Conservation (phyloP, 176 grass and related monocot genomes). For the Oryza meridionalis region DNA sequence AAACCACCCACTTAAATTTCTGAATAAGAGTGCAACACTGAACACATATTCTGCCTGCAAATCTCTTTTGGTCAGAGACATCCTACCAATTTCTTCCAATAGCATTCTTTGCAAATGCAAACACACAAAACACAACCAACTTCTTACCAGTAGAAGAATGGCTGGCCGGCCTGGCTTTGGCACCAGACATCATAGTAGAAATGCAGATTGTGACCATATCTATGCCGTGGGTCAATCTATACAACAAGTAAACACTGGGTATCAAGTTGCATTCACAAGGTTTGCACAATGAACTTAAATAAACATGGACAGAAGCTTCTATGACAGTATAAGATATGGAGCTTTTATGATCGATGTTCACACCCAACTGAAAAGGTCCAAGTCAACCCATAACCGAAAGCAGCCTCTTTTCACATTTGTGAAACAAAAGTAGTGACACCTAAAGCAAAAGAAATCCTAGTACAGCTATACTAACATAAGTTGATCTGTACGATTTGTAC, state of each 20-base stretch:
- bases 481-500: constrained; percentile 46
- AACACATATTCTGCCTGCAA: not conserved
- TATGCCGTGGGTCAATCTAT: constrained; percentile 90
- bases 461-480: not conserved
- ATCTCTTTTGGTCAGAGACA: not conserved
- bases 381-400: constrained; percentile 32
- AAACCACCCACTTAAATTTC: not conserved
- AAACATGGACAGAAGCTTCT: not conserved
- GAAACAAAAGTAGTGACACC: constrained; percentile 11
- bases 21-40: not conserved
- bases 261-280: constrained; percentile 12
- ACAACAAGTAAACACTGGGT: constrained; percentile 3
- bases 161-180: constrained; percentile 76
- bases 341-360: constrained; percentile 28
- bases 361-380: constrained; percentile 23
- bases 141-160: constrained; percentile 98
- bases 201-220: constrained; percentile 94
- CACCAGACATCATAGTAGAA: constrained; percentile 83
- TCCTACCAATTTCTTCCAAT: not conserved
- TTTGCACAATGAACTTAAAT: constrained; percentile 9
- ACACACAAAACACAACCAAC: not conserved
- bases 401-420: constrained; percentile 21
- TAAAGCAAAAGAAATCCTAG: constrained; percentile 1
- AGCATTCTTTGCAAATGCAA: not conserved
- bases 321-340: not conserved